Evolutionary conservation across 1,284 basidiomycete genomes (phyloP).

Genomic region (Tilletia walkeri): DNA sequence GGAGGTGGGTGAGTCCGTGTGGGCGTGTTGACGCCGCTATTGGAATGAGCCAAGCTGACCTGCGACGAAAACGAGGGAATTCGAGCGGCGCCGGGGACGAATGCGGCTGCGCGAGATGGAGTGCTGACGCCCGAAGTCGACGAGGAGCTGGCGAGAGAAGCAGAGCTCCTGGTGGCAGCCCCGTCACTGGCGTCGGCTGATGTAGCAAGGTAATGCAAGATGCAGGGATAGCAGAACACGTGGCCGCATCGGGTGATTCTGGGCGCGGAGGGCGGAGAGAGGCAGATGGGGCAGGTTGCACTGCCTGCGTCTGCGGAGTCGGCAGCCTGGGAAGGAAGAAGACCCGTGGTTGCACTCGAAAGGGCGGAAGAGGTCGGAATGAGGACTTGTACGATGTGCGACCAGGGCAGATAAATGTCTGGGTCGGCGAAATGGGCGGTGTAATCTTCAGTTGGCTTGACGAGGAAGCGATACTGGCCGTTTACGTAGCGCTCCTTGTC

Average conservation of each 20-base stretch:
- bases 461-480: slow-evolving; percentile 53
- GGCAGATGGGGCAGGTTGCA: slow-evolving; percentile 88
- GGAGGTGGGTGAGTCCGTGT: neutral
- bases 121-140: neutral
- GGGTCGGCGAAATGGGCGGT: slow-evolving; percentile 50
- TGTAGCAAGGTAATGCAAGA: slow-evolving; percentile 70
- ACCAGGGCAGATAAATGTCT: slow-evolving; percentile 56
- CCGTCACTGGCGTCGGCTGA: slow-evolving; percentile 20
- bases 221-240: slow-evolving; percentile 62
- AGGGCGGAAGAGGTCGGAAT: slow-evolving; percentile 68
- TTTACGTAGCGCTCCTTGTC: slow-evolving; percentile 55
- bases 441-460: slow-evolving; percentile 53
- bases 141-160: too few relatives aligned
- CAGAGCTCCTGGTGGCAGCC: neutral
- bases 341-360: slow-evolving; percentile 26
- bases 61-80: neutral
- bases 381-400: slow-evolving; percentile 92
- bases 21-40: neutral
- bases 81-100: slow-evolving; percentile 15
- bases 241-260: slow-evolving; percentile 97
- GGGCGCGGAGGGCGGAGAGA: slow-evolving; percentile 83
- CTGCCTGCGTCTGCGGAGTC: slow-evolving; percentile 59
- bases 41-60: neutral
- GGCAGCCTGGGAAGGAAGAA: neutral
- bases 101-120: neutral